Conservation (phyloP, 371 early-diverging fungal genomes). For the Mucor mucedo region DNA sequence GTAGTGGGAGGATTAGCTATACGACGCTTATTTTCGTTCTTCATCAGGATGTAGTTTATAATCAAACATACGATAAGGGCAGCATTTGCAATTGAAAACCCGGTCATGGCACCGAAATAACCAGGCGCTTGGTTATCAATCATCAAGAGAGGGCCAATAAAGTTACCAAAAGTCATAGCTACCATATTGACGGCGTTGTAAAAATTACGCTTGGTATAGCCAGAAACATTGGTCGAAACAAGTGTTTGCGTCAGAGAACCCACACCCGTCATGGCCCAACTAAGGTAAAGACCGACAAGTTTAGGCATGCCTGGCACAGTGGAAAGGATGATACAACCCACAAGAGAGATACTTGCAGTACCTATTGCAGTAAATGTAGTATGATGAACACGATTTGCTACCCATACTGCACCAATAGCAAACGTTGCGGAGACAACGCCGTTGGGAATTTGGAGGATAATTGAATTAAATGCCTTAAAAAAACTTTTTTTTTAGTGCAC, state of each 20-base stretch:
- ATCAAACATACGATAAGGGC: constrained; percentile 21
- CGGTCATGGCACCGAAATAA: constrained; percentile 29
- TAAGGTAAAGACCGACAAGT: constrained; percentile 29
- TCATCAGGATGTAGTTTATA: constrained; percentile 23
- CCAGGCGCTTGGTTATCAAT: constrained; percentile 23
- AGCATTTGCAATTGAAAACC: constrained; percentile 23
- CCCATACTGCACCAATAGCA: constrained; percentile 16
- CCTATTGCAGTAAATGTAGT: constrained; percentile 15
- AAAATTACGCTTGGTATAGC: constrained; percentile 32
- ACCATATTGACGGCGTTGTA: constrained; percentile 30
- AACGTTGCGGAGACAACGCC: constrained; percentile 24
- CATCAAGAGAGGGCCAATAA: constrained; percentile 36
- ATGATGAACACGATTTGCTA: constrained; percentile 9
- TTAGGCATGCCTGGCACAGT: constrained; percentile 25
- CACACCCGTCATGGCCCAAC: constrained; percentile 27
- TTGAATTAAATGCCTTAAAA: constrained; percentile 21
- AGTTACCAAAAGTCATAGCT: constrained; percentile 33
- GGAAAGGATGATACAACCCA: constrained; percentile 29
- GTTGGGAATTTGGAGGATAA: constrained; percentile 37
- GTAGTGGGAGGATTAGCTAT: constrained; percentile 15
- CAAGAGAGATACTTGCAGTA: constrained; percentile 5
- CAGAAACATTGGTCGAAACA: constrained; percentile 30
- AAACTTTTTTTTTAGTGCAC: not conserved
- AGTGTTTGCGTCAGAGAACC: constrained; percentile 21
- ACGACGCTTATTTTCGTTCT: constrained; percentile 28